Conservation (phyloP, 345 rosid genomes). For the Punica granatum region DNA sequence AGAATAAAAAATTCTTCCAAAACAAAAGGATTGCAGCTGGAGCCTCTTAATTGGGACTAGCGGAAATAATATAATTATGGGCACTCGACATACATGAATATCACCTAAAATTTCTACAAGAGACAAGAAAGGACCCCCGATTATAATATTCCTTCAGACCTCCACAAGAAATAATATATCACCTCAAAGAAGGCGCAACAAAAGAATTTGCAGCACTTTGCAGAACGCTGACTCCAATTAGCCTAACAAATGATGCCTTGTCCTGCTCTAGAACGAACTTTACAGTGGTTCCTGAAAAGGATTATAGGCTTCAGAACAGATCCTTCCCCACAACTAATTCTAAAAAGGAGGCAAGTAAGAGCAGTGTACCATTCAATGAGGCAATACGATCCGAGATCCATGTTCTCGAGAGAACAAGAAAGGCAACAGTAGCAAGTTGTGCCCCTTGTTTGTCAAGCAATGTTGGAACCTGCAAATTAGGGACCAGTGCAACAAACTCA, state of each 20-base stretch:
- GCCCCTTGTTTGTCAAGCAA: constrained; percentile 89
- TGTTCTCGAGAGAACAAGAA: constrained; percentile 87
- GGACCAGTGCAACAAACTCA: not conserved
- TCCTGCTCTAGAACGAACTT: constrained; percentile 95
- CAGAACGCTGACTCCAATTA: constrained; percentile 83
- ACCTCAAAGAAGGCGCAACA: constrained; percentile 93
- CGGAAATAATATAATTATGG: too few relatives aligned
- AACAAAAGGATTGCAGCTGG: not conserved
- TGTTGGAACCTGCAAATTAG: constrained; percentile 61
- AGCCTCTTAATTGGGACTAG: not conserved
- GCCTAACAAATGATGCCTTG: constrained; percentile 66
- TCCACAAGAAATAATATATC: constrained; percentile 3
- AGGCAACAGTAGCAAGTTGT: constrained; percentile 76
- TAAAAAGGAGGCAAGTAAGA: constrained; percentile 7
- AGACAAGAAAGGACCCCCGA: too few relatives aligned
- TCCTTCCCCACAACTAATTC: constrained; percentile 8
- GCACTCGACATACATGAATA: too few relatives aligned
- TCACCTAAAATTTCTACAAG: too few relatives aligned
- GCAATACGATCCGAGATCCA: constrained; percentile 95
- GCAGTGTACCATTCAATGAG: constrained; percentile 68
- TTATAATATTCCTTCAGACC: not conserved
- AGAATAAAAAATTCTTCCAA: not conserved
- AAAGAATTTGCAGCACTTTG: constrained; percentile 96
- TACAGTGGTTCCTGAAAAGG: constrained; percentile 79
- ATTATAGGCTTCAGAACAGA: constrained; percentile 13